Evolutionary conservation across 2,329 filamentous ascomycete genomes (phyloP).

Genomic region (Pseudocercospora crystallina): DNA sequence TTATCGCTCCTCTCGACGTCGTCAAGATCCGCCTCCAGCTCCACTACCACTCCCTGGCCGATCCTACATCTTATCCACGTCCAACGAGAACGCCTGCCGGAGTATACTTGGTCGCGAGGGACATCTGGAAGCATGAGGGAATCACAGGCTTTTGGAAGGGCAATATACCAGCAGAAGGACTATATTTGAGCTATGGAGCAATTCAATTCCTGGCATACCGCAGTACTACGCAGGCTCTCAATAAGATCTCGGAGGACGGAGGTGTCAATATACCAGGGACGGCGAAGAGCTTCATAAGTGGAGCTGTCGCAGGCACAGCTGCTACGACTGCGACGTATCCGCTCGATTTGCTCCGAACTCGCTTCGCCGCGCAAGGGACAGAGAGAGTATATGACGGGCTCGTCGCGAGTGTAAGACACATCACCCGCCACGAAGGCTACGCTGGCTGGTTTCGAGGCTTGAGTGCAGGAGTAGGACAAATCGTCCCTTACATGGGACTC

Average conservation of each 20-base stretch:
- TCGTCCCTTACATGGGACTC: constrained; percentile 93
- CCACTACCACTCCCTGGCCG: constrained; percentile 79
- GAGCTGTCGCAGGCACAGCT: constrained; percentile 76
- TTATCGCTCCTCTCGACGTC: constrained; percentile 92
- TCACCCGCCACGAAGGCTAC: constrained; percentile 70
- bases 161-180: constrained; percentile 89
- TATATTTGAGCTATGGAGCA: constrained; percentile 89
- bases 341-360: constrained; percentile 85
- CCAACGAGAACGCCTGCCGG: constrained; percentile 24
- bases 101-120: constrained; percentile 41
- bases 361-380: constrained; percentile 91
- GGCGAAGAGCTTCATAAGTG: constrained; percentile 78
- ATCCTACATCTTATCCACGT: constrained; percentile 61
- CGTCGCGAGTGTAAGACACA: constrained; percentile 66
- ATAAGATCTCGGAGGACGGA: constrained; percentile 48
- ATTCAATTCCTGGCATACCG: constrained; percentile 90
- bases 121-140: constrained; percentile 79
- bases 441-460: constrained; percentile 86
- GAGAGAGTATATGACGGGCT: constrained; percentile 77
- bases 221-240: constrained; percentile 66
- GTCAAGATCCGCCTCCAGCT: constrained; percentile 96
- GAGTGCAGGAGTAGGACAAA: constrained; percentile 77
- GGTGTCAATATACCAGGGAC: constrained; percentile 60
- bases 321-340: constrained; percentile 88
- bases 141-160: constrained; percentile 91